Evolutionary conservation across 75 land plant species (phyloP).

Genomic region (Ceratopteris richardii): DNA sequence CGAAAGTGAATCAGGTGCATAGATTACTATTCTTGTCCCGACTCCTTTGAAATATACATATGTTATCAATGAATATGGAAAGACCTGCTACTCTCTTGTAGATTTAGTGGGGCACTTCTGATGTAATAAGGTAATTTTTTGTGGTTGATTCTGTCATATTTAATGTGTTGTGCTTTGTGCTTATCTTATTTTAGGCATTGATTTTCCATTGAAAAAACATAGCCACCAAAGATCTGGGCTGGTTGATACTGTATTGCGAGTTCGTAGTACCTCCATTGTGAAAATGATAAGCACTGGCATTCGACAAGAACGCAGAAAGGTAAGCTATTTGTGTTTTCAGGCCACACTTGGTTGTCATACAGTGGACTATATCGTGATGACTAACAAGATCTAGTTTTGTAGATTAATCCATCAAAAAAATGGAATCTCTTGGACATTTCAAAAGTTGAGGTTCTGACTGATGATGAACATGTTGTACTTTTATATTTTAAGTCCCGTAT

Average conservation of each 20-base stretch:
- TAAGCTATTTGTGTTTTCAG: conserved; percentile 4
- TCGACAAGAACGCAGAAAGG: conserved; percentile 40
- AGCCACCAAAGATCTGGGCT: conserved; percentile 38
- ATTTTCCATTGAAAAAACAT: conserved; percentile 39
- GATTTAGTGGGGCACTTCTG: too few species aligned
- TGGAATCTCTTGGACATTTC: conserved; percentile 35
- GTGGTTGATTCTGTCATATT: too few species aligned
- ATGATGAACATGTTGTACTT: conserved; percentile 41
- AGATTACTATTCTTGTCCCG: too few species aligned
- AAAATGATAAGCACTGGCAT: conserved; percentile 38
- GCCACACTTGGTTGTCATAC: too few species aligned
- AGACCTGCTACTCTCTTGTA: too few species aligned
- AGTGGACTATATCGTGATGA: too few species aligned
- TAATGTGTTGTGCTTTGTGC: too few species aligned
- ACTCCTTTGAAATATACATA: too few species aligned
- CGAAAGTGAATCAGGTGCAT: too few species aligned
- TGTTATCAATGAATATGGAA: too few species aligned
- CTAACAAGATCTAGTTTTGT: conserved; percentile 1
- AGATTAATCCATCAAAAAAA: conserved; percentile 38
- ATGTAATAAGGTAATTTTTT: too few species aligned
- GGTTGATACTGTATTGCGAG: conserved; percentile 35
- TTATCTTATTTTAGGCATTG: conserved; percentile 32
- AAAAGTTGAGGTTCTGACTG: conserved; percentile 36
- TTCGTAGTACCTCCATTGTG: conserved; percentile 45
- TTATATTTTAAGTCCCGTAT: conserved; percentile 36